A percentile compares a stretch with the other conserved stretches of the same genome.
Evolutionary conservation across 208 protist genomes (phyloP).

Genomic region (Wallacemonas sp.): DNA sequence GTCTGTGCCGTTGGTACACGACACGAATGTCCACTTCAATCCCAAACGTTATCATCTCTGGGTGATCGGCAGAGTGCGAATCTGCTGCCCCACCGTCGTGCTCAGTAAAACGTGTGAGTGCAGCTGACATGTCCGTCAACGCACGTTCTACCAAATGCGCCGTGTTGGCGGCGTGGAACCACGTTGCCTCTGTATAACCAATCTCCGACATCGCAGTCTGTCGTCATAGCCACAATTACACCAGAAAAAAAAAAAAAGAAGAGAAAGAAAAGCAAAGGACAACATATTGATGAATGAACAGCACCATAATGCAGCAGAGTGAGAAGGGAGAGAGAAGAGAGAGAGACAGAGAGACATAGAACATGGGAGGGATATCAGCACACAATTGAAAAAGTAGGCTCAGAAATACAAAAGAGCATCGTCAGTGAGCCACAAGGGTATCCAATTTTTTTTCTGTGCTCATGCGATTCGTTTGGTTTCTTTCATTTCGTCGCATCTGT

Average conservation of each 20-base stretch:
- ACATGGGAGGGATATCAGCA: neutral
- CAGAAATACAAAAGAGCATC: neutral
- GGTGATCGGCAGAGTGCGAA: neutral
- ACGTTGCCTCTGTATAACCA: constrained; percentile 14
- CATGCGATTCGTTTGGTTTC: no score
- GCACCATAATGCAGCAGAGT: neutral
- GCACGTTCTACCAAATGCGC: constrained; percentile 11
- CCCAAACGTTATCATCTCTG: constrained; percentile 19
- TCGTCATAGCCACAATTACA: constrained; percentile 4
- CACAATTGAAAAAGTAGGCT: neutral
- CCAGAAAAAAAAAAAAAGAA: neutral
- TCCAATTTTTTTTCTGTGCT: no score
- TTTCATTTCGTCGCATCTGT: no score
- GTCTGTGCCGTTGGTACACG: neutral
- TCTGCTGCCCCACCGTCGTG: neutral
- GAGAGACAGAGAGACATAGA: neutral
- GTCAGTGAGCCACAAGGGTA: no score
- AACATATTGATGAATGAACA: neutral
- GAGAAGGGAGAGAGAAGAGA: constrained; percentile 2
- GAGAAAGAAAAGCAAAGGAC: neutral
- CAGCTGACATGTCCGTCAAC: constrained; percentile 5
- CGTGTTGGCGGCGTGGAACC: constrained; percentile 44
- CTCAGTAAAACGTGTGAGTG: neutral
- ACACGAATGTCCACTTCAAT: constrained; percentile 46
- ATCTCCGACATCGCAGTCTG: neutral